These are phyloP conservation scores for Cladophialophora bantiana DNA, from an alignment of 2,329 filamentous ascomycete species.

Conservation along the genomic window DNA sequence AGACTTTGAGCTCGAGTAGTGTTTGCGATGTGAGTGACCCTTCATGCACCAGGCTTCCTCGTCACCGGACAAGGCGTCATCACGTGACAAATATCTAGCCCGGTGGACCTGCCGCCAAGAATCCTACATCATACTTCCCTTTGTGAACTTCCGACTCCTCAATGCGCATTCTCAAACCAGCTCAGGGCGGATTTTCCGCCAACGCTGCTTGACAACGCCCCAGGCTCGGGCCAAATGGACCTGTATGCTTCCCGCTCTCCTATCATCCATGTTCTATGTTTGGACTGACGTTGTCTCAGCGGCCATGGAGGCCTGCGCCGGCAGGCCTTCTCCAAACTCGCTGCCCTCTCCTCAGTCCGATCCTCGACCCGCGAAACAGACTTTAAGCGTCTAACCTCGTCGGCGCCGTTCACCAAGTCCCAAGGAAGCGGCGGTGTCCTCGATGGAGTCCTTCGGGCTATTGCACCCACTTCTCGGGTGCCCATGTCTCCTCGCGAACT, in stretches of 20 bases:
- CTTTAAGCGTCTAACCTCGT: slow-evolving; percentile 47
- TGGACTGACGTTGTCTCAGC: slow-evolving; percentile 24
- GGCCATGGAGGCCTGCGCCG: slow-evolving; percentile 45
- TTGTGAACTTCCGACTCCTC: not conserved
- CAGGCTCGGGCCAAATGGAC: slow-evolving; percentile 30
- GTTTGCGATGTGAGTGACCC: no score
- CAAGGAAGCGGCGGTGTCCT: slow-evolving; percentile 43
- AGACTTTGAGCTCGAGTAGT: no score
- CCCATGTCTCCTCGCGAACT: slow-evolving; percentile 78
- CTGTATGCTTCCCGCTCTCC: slow-evolving; percentile 21
- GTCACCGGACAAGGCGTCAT: no score
- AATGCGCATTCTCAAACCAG: slow-evolving; percentile 5
- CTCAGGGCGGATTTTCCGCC: slow-evolving; percentile 7
- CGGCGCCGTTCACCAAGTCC: slow-evolving; percentile 41
- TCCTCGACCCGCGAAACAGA: slow-evolving; percentile 43
- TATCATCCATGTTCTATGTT: not conserved
- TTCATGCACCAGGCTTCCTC: no score
- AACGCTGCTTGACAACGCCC: slow-evolving; percentile 17
- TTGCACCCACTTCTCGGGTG: slow-evolving; percentile 48
- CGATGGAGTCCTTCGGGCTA: slow-evolving; percentile 48
- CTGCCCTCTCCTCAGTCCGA: slow-evolving; percentile 49
- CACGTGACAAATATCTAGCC: no score
- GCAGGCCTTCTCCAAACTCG: slow-evolving; percentile 54
- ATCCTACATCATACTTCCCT: slow-evolving; percentile 12
- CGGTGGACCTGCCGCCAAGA: not conserved